A percentile compares a stretch with the other conserved stretches of the same genome.
These are phyloP conservation scores for Cadophora malorum DNA, from an alignment of 2,329 filamentous ascomycete genomes.

Conservation along the genomic window DNA sequence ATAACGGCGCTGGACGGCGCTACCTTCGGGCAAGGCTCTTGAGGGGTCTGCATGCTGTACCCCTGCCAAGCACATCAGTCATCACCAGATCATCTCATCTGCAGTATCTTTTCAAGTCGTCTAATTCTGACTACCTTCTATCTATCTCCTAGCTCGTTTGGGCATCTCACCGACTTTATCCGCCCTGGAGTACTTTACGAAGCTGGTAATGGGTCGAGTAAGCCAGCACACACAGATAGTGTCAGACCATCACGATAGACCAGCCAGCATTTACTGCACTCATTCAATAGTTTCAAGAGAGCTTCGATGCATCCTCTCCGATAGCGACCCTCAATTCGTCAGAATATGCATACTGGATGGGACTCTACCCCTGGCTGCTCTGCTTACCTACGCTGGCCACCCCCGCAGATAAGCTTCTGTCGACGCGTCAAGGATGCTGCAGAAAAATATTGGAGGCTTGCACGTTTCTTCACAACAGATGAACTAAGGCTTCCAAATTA, in stretches of 20 bases:
- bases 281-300: constrained; percentile 11
- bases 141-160: background rate
- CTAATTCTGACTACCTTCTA: constrained; percentile 2
- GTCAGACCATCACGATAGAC: background rate
- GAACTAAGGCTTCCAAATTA: background rate
- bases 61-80: constrained; percentile 12
- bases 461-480: background rate
- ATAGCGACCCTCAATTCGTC: constrained; percentile 7
- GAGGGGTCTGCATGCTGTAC: constrained; percentile 8
- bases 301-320: background rate
- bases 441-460: constrained; percentile 14
- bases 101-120: background rate
- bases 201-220: background rate
- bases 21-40: constrained; percentile 1
- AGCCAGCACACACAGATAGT: background rate
- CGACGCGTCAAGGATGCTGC: constrained; percentile 9
- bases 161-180: background rate
- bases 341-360: constrained; percentile 1
- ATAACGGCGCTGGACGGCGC: background rate
- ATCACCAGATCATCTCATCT: constrained; percentile 11
- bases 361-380: constrained; percentile 7
- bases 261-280: background rate
- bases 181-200: background rate
- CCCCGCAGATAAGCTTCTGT: constrained; percentile 8
- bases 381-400: background rate